Evolutionary conservation across 371 early-diverging fungal species (phyloP).

Genomic region (Mucor irregularis): DNA sequence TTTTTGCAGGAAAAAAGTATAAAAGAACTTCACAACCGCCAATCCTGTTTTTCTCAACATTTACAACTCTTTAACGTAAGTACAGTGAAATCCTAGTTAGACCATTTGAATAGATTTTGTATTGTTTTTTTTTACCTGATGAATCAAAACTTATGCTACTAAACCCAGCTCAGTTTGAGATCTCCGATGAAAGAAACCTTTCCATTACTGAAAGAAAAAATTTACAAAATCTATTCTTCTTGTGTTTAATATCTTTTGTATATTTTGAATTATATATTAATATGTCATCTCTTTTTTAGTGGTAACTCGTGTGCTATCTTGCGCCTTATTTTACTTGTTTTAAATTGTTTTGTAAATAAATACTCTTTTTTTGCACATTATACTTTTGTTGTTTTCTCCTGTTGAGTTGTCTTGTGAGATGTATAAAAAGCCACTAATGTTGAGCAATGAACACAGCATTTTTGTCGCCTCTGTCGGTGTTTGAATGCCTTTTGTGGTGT

Average conservation of each 20-base stretch:
- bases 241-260: too few species aligned
- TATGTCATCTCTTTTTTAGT: not conserved
- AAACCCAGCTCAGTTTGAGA: constrained; percentile 31
- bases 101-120: not conserved
- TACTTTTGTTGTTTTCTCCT: too few species aligned
- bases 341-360: too few species aligned
- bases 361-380: too few species aligned
- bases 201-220: constrained; percentile 9
- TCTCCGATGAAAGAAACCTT: constrained; percentile 19
- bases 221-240: constrained; percentile 1
- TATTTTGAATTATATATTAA: not conserved
- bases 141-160: constrained; percentile 24
- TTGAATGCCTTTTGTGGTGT: too few species aligned
- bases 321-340: too few species aligned
- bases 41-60: not conserved
- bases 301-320: too few species aligned
- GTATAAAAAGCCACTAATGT: too few species aligned
- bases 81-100: not conserved
- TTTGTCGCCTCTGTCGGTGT: too few species aligned
- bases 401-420: too few species aligned
- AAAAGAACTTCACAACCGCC: not conserved
- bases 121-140: constrained; percentile 15
- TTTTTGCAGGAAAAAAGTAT: constrained; percentile 4
- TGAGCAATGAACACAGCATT: too few species aligned
- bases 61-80: constrained; percentile 2